A percentile compares a stretch with the other conserved stretches of the same genome.
Conservation (phyloP, 306 rosid genomes). For the Psophocarpus tetragonolobus region DNA sequence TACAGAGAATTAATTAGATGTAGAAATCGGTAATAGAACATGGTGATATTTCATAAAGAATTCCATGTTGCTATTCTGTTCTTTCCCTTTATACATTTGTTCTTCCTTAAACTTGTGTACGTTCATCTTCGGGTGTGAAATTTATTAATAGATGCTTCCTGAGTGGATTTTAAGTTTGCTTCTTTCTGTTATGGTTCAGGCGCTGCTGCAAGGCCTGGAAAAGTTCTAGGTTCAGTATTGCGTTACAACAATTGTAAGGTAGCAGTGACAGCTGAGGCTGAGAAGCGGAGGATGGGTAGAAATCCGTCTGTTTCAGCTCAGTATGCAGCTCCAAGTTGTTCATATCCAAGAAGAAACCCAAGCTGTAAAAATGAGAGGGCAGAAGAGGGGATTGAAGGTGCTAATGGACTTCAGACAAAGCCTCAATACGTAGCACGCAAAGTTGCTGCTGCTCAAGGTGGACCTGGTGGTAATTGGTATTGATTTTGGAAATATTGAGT, state of each 20-base stretch:
- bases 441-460: constrained; percentile 75
- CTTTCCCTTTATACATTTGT: background rate
- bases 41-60: background rate
- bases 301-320: constrained; percentile 58
- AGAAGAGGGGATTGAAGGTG: constrained; percentile 68
- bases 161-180: constrained; percentile 12
- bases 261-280: constrained; percentile 52
- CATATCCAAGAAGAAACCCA: constrained; percentile 81
- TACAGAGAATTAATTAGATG: background rate
- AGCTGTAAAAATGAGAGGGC: constrained; percentile 69
- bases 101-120: background rate
- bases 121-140: background rate
- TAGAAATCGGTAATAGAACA: background rate
- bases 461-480: constrained; percentile 80
- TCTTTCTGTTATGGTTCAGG: constrained; percentile 42
- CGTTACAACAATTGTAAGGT: constrained; percentile 66
- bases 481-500: constrained; percentile 35
- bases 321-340: constrained; percentile 54
- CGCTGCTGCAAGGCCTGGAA: constrained; percentile 80
- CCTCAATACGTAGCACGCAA: constrained; percentile 72
- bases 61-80: background rate
- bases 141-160: background rate
- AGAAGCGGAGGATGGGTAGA: constrained; percentile 59
- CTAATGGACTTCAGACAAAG: constrained; percentile 60
- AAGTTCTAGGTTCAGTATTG: constrained; percentile 68